Base-by-base conservation (phyloP, 176 grass and related monocot species). In the Aegilops bicornis region DNA sequence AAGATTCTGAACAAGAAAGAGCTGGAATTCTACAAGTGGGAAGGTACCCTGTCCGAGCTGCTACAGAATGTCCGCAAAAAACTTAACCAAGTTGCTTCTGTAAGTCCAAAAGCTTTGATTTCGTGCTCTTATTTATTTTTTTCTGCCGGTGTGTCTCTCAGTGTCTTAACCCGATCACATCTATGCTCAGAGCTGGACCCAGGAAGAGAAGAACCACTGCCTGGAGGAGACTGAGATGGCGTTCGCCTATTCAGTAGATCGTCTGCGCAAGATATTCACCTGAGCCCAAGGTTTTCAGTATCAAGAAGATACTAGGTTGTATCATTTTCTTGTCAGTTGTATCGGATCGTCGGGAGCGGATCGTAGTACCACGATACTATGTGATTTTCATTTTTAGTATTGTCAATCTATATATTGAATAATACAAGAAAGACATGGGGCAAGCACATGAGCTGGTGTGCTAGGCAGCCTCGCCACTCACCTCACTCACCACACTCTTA, bases 1-100 rank as follows among this genome's bases (percentile, higher is more conserved):
- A 98, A 92, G 79, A 94, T 98, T 89, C 90, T 96, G 65, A 50
- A 96, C 90, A 98, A 92, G 58, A 98, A 94, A 24, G 93, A 98
- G 71, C 88, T 98, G 79, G 90, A 98, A 47, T 98, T 98, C 62
- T 98, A 98, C 88, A 96, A 94, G 72, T 98, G 93, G 97, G 92
- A 94, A 63, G 92, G 90, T 14, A 94, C 86, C 74, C 90, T 96
- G 20, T 92, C 97, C n/a, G 69, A 96, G 79, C 75, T 98, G 78
- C 79, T 96, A 79, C 97, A 98, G 79, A 91, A 92, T 60, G 97
- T 96, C 33, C 83, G 94, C 60, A 52, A 79, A 79, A 98, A 94
- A 69, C 86, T 98, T 40, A 96, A 98, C 58, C 54, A 85, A 91
- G 90, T 98, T 14, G 92, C 97, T 64, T 69, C 79, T 24, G 97